Conservation (phyloP, 352 stramenopile genomes). For the Hyaloperonospora brassicae region DNA sequence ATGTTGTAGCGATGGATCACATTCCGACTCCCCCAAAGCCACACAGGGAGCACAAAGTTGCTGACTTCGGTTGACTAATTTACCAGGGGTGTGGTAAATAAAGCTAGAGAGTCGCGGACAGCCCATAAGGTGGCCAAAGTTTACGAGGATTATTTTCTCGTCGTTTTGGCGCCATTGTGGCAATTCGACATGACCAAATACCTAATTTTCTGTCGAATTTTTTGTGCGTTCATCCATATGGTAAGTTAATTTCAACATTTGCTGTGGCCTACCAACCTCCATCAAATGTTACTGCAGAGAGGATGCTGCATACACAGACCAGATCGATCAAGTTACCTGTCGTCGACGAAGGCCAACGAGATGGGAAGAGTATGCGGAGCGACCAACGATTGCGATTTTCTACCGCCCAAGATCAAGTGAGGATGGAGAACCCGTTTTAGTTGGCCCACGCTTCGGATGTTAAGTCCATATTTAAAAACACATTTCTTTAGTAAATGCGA, state of each 20-base stretch:
- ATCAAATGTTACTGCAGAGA: background rate
- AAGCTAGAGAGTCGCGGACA: no score
- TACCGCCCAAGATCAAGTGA: background rate
- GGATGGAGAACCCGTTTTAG: background rate
- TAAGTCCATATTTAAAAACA: no score
- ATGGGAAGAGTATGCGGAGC: background rate
- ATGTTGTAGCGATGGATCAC: no score
- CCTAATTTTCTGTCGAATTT: background rate
- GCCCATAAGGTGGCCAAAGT: no score
- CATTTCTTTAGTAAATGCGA: no score
- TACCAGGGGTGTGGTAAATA: no score
- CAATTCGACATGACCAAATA: background rate
- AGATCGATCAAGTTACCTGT: background rate
- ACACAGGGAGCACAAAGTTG: no score
- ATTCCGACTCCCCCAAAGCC: no score
- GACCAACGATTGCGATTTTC: background rate
- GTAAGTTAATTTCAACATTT: background rate
- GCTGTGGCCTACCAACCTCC: background rate
- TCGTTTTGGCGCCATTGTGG: background rate
- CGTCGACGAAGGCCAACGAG: background rate
- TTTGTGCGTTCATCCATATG: background rate
- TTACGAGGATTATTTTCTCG: background rate
- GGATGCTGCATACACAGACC: background rate
- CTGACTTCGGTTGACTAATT: no score
- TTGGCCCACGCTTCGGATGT: no score